A percentile compares a stretch with the other conserved stretches of the same genome.
Conservation (phyloP, 2,329 filamentous ascomycete species). For the Ophiocordyceps camponoti-leonardi region DNA sequence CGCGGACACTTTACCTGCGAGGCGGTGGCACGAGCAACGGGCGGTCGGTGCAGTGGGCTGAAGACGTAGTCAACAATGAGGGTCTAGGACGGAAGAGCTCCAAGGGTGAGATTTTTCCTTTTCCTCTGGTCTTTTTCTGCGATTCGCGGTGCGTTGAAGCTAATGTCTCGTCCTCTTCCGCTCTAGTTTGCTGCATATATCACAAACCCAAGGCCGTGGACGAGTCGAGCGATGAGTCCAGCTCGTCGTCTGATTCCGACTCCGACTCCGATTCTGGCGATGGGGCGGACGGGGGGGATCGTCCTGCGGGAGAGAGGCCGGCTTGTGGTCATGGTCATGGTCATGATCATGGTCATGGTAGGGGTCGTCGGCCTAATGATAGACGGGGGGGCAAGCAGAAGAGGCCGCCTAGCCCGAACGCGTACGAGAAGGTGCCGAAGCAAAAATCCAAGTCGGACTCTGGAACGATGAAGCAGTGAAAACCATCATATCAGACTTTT, state of each 20-base stretch:
- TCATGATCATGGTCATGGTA: too few species aligned
- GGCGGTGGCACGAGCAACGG: constrained; percentile 27
- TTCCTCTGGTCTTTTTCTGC: too few species aligned
- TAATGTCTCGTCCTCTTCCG: background rate
- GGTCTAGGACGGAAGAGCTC: constrained; percentile 84
- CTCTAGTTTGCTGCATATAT: constrained; percentile 99
- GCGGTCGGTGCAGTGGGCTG: constrained; percentile 75
- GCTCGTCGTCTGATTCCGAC: constrained; percentile 32
- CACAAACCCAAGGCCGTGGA: constrained; percentile 68
- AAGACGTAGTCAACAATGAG: constrained; percentile 89
- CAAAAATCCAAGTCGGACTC: constrained; percentile 16
- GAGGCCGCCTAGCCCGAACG: constrained; percentile 54
- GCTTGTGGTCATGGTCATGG: constrained; percentile 16
- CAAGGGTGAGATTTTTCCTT: constrained; percentile 45
- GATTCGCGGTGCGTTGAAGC: background rate
- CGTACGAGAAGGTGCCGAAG: constrained; percentile 58
- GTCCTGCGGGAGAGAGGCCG: constrained; percentile 9
- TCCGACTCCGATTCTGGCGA: constrained; percentile 17
- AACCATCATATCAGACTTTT: too few species aligned
- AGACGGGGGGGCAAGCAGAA: constrained; percentile 15
- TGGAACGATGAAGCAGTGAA: constrained; percentile 6
- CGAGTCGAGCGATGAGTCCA: constrained; percentile 61
- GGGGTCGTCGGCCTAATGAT: constrained; percentile 5
- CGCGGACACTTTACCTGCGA: constrained; percentile 31
- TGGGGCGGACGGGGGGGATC: constrained; percentile 23